Evolutionary conservation across 495 filamentous ascomycete species (phyloP), one percentile per base, ranked within the genome.

Genomic region (Talaromyces wortmannii): DNA sequence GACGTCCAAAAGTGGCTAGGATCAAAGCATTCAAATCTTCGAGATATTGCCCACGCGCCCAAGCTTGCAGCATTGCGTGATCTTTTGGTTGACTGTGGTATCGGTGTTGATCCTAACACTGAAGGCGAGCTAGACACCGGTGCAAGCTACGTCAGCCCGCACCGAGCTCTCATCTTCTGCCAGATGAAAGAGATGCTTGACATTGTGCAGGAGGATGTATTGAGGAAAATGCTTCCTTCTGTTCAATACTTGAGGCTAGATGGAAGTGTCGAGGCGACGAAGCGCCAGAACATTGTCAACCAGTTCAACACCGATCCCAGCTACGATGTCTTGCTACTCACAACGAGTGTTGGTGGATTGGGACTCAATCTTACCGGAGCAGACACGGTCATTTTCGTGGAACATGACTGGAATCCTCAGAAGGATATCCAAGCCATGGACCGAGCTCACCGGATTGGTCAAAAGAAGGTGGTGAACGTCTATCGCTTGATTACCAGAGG

Each of bases 181-280:
- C 94, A 98, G 65, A 95, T 97, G 88, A 97, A 97, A 67, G 95
- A 97, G 67, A 98, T 97, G 95, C 77, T 97, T 16, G 95, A 97
- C 66, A 96, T 97, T 77, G 95, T 98, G 10, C 91, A 97, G 63
- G 88, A 87, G 57, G 88, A 91, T 48, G 94, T 98, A 6, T 73
- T 98, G 13, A 87, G 87, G 61, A 84, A 85, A 57, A 77, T 95
- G 61, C 82, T 98, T 7, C 92, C 95, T 2, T 87, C 85, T 5
- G 89, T 94, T 5, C 89, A 90, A 46, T 97, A 85, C 65, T 81
- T 97, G 44, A 90, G 95, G 18, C 82, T 98, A 49, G 95, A 97
- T 63, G 94, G 94, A 36, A 80, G 84, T 16, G 92, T 97, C 31
- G 92, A 97, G 67, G 86, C 92, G 10, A 89, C 84, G 44, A 86